These are phyloP conservation scores for Jamesozyma jinghongensis DNA, from an alignment of 805 yeast genomes.

Conservation along the genomic window DNA sequence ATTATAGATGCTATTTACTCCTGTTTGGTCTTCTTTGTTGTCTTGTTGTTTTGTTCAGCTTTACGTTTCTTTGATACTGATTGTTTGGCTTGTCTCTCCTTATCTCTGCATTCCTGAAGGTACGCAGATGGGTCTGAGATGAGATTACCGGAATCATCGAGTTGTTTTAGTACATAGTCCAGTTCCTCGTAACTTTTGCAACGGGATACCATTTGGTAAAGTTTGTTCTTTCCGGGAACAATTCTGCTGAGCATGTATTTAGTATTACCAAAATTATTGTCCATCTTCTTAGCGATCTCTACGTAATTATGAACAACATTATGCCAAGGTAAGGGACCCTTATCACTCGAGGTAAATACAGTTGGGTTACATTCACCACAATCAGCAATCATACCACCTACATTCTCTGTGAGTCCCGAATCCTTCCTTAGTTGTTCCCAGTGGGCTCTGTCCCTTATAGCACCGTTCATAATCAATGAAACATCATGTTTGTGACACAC, in stretches of 20 bases:
- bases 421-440: slow-evolving; percentile 40
- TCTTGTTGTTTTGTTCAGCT: not conserved
- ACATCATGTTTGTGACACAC: slow-evolving; percentile 56
- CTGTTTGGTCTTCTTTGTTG: not conserved
- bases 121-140: not conserved
- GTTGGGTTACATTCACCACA: slow-evolving; percentile 84
- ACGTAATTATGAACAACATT: slow-evolving; percentile 47
- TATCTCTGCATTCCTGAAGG: not conserved
- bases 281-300: slow-evolving; percentile 42
- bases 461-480: slow-evolving; percentile 77
- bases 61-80: too few species aligned
- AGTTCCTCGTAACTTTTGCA: slow-evolving; percentile 49
- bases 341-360: slow-evolving; percentile 38
- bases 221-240: slow-evolving; percentile 62
- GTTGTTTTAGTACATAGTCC: slow-evolving; percentile 15
- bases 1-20: too few species aligned
- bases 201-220: slow-evolving; percentile 48
- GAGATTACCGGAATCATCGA: slow-evolving; percentile 9
- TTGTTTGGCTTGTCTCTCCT: not conserved
- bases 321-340: slow-evolving; percentile 35
- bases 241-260: slow-evolving; percentile 74
- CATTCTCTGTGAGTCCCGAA: slow-evolving; percentile 40
- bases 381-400: slow-evolving; percentile 94
- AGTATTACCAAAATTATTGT: slow-evolving; percentile 60
- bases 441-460: slow-evolving; percentile 47